phyloP scores from a whole-genome alignment of 2,329 filamentous ascomycete species.

The Pseudogymnoascus sp. region DNA sequence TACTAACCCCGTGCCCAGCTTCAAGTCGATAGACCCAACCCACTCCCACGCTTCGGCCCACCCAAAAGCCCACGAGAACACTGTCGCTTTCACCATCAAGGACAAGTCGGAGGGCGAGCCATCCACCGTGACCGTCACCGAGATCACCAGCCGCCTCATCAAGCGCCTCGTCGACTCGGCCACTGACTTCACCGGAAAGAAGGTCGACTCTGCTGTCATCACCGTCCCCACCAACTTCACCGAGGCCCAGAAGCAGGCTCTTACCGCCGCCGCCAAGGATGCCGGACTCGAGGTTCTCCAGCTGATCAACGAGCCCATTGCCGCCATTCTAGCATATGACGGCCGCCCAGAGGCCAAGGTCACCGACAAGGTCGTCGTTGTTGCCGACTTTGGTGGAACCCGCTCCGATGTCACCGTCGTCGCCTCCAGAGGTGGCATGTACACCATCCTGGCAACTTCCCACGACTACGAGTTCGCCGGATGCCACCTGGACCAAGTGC shows the following conservation, averaged over 20 bases:
- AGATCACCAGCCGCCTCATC: slow-evolving; percentile 78
- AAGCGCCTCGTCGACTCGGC: slow-evolving; percentile 74
- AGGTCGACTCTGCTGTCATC: slow-evolving; percentile 89
- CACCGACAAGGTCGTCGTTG: slow-evolving; percentile 81
- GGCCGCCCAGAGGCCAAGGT: slow-evolving; percentile 67
- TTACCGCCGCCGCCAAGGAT: slow-evolving; percentile 68
- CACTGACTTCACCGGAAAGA: slow-evolving; percentile 85
- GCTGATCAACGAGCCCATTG: slow-evolving; percentile 83
- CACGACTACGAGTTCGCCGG: slow-evolving; percentile 96
- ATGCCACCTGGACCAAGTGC: slow-evolving; percentile 74
- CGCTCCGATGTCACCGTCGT: slow-evolving; percentile 87
- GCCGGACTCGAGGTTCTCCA: slow-evolving; percentile 86
- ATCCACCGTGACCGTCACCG: slow-evolving; percentile 67
- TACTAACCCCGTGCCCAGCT: slow-evolving; percentile 39
- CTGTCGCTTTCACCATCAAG: slow-evolving; percentile 73
- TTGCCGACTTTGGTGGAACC: slow-evolving; percentile 87
- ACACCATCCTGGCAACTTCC: slow-evolving; percentile 84
- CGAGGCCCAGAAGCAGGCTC: slow-evolving; percentile 75
- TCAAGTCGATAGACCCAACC: slow-evolving; percentile 93
- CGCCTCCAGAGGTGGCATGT: slow-evolving; percentile 88
- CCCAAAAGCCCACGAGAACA: slow-evolving; percentile 64
- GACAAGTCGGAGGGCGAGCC: slow-evolving; percentile 60
- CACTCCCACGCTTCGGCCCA: slow-evolving; percentile 91
- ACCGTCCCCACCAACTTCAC: slow-evolving; percentile 90
- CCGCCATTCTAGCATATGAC: slow-evolving; percentile 84